Evolutionary conservation across 805 yeast genomes (phyloP).

Genomic region (Yarrowia deformans): DNA sequence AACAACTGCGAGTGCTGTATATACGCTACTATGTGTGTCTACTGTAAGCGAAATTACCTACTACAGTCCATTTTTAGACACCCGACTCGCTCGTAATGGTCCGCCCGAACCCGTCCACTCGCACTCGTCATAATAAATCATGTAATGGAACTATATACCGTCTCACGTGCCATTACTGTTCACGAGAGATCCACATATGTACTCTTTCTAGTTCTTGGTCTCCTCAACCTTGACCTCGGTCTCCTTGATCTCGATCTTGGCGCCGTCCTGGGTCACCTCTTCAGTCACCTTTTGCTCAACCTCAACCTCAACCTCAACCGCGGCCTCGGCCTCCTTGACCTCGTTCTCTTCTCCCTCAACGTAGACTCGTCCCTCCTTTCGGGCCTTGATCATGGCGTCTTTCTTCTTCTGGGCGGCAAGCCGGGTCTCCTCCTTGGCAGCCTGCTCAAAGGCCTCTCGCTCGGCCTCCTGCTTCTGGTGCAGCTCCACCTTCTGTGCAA

Average conservation of each 20-base stretch:
- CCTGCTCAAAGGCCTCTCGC: slow-evolving; percentile 29
- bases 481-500: slow-evolving; percentile 33
- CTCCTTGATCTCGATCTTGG: slow-evolving; percentile 25
- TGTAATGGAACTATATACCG: slow-evolving; percentile 39
- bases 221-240: slow-evolving; percentile 27
- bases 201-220: slow-evolving; percentile 31
- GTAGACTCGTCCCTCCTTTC: slow-evolving; percentile 36
- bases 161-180: slow-evolving; percentile 38
- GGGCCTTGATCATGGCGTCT: slow-evolving; percentile 32
- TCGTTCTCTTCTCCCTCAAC: slow-evolving; percentile 34
- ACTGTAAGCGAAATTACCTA: no score
- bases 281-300: slow-evolving; percentile 7
- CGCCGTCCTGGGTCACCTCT: slow-evolving; percentile 16
- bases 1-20: no score
- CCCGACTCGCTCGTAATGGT: no score
- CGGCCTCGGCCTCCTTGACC: slow-evolving; percentile 3
- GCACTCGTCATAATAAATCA: slow-evolving; percentile 15
- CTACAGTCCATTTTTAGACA: no score
- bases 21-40: no score
- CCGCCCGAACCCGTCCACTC: not conserved
- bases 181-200: slow-evolving; percentile 37
- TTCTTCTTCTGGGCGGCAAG: slow-evolving; percentile 22
- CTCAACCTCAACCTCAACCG: not conserved
- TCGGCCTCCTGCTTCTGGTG: slow-evolving; percentile 37
- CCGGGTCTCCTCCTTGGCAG: slow-evolving; percentile 5